Evolutionary conservation across 139 green algal genomes (phyloP).

Genomic region (Coelastrella sp.): DNA sequence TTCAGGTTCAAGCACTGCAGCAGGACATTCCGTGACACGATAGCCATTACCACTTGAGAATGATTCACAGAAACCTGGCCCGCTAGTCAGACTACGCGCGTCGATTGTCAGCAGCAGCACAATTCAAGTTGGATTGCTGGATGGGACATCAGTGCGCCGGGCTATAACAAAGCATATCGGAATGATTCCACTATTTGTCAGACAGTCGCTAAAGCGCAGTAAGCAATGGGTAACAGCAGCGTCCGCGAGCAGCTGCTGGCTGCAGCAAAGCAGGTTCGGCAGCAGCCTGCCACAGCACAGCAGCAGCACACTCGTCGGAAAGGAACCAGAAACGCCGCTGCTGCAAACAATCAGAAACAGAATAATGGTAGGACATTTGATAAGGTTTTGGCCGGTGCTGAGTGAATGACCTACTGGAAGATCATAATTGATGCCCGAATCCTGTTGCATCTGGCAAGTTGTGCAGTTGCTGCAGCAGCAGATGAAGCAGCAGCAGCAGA

Average conservation of each 20-base stretch:
- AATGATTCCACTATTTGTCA: background rate
- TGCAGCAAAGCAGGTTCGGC: background rate
- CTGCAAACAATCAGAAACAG: conserved; percentile 46
- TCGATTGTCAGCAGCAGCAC: no score
- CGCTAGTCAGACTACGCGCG: no score
- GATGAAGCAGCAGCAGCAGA: no score
- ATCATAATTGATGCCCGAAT: no score
- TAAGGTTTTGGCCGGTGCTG: no score
- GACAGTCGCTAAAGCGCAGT: background rate
- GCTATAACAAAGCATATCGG: no score
- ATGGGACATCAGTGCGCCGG: no score
- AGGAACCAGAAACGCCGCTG: conserved; percentile 48
- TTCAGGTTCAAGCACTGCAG: background rate
- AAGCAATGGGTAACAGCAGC: background rate
- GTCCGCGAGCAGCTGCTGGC: background rate
- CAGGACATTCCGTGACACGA: background rate
- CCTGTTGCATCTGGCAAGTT: no score
- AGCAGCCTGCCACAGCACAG: background rate
- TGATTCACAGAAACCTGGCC: background rate
- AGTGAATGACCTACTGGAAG: no score
- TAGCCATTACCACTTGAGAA: no score
- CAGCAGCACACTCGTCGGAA: background rate
- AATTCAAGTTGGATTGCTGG: no score
- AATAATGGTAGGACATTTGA: conserved; percentile 52
- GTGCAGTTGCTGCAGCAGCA: no score